Base-by-base conservation (phyloP, 2,329 filamentous ascomycete genomes). In the Trichophyton simii region DNA sequence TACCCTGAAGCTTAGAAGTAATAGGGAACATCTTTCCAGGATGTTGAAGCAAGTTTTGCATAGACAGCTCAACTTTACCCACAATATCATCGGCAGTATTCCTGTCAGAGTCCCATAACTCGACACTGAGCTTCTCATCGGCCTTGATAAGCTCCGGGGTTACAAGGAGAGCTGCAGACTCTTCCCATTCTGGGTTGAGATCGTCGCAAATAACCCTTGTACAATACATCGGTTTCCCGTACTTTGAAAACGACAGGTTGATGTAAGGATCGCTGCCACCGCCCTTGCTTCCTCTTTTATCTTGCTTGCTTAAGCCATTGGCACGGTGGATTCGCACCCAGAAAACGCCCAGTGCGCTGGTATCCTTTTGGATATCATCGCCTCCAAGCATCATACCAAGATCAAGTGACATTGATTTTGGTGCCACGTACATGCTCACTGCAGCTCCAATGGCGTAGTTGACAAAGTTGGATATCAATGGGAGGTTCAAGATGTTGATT, bases 171-270 rank as follows among this genome's bases (percentile, higher is more conserved):
- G 89, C 91, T 50, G 89, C 86, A 1, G 84, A 88, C 75, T 97
- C 94, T 69, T 94, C 88, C 79, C 95, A 97, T 3, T 96, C 81
- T 0, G 94, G 94, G 69, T 97, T 95, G 60, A 96, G 81, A 67
- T 96, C 88, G 69, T 97, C 92, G 59, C 92, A 90, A 65, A 97
- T 96, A 59, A 97, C 91, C 57, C 94, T 86, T 1, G 94, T 97
- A 74, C 91, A 96, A 75, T 96, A 97, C 83, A 96, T 95, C 1
- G 92, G 92, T 76, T 99, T 99, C 61, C 88, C 89, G 68, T 96
- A 97, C 73, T 97, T 96, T 69, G 89, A 95, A 78, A 95, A 97
- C 46, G 88, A 87, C 41, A 97, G 81, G 36, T 92, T 96, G 71
- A 97, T 95, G 73, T 97, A 97, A 0, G 92, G 91, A 67, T 99